Conservation (phyloP, 2,329 filamentous ascomycete species). For the Alternaria panax region DNA sequence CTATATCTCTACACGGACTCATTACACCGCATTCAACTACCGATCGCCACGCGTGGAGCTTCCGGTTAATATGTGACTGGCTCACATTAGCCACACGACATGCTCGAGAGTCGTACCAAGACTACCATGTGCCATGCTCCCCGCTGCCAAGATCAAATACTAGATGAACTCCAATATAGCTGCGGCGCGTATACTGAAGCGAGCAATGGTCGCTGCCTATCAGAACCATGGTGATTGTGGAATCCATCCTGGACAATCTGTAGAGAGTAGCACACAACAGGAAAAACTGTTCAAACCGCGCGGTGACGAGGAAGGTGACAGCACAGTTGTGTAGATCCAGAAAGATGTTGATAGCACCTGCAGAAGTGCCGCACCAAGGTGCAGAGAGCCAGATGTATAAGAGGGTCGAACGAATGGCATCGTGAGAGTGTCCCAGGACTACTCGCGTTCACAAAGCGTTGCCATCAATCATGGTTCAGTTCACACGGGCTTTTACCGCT, state of each 20-base stretch:
- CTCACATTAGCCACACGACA: conserved; percentile 10
- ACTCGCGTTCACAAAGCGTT: not conserved
- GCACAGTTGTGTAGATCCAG: conserved; percentile 19
- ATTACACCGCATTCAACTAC: conserved; percentile 6
- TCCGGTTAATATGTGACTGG: conserved; percentile 7
- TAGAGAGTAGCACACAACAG: conserved; percentile 19
- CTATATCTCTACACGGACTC: not conserved
- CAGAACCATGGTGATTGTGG: conserved; percentile 23
- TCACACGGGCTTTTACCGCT: conserved; percentile 33
- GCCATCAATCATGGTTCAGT: conserved; percentile 34
- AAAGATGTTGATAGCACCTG: conserved; percentile 18
- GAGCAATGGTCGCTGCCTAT: conserved; percentile 29
- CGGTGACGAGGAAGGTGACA: conserved; percentile 6
- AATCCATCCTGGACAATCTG: conserved; percentile 23
- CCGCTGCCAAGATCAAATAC: conserved; percentile 30
- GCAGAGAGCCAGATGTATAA: conserved; percentile 29
- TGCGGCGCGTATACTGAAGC: conserved; percentile 24
- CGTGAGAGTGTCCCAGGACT: not conserved
- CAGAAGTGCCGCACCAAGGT: conserved; percentile 16
- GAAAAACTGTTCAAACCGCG: conserved; percentile 7
- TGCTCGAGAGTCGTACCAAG: conserved; percentile 9
- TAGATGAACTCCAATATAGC: conserved; percentile 30
- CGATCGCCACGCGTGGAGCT: not conserved
- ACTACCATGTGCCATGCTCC: conserved; percentile 15
- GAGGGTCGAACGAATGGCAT: conserved; percentile 13